Percentiles rank a stretch among this genome's conserved stretches.
Evolutionary conservation across 306 rosid species (phyloP).

Genomic region (Hippophae tibetana): DNA sequence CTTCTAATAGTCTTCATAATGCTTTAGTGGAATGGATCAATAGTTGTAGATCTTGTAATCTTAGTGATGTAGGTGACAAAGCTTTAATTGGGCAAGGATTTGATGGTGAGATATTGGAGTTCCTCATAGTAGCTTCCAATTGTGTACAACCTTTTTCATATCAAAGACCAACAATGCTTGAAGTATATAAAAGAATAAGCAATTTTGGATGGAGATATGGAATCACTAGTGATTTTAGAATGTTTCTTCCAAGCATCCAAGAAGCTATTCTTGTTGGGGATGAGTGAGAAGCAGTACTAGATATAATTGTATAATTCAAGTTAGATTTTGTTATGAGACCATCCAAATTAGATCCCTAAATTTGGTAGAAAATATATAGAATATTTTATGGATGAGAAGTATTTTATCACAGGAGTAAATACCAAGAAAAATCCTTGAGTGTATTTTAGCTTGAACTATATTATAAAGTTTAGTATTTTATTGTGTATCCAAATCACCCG

Average conservation of each 20-base stretch:
- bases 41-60: not conserved
- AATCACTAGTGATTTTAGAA: not conserved
- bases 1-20: conserved; percentile 1
- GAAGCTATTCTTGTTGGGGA: too few species aligned
- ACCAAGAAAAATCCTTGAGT: too few species aligned
- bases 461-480: too few species aligned
- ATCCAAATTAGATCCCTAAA: too few species aligned
- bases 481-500: too few species aligned
- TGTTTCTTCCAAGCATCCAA: not conserved
- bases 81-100: conserved; percentile 4
- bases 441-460: too few species aligned
- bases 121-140: conserved; percentile 1
- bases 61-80: conserved; percentile 7
- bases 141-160: conserved; percentile 6
- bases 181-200: conserved; percentile 8
- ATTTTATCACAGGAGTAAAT: too few species aligned
- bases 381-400: too few species aligned
- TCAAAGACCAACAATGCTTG: conserved; percentile 19
- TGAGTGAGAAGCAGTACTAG: too few species aligned
- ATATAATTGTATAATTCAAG: too few species aligned
- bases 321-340: too few species aligned
- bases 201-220: conserved; percentile 7
- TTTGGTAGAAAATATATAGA: too few species aligned
- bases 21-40: conserved; percentile 6
- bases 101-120: conserved; percentile 7